phyloP scores from a whole-genome alignment of 208 protist species.

The Leishmania amazonensis region DNA sequence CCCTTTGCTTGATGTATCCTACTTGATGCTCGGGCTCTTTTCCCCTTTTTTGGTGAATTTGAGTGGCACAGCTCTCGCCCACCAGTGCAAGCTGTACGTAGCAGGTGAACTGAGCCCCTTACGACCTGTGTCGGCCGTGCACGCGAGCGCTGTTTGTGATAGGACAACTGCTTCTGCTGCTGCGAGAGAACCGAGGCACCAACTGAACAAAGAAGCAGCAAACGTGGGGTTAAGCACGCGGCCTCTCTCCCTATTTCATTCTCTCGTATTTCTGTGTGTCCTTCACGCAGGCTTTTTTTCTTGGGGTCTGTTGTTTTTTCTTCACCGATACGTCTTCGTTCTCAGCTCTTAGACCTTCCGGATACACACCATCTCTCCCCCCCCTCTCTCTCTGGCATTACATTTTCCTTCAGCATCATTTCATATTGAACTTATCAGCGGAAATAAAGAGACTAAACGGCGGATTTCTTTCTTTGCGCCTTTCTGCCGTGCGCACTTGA shows the following conservation, averaged over 20 bases:
- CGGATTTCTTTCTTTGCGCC: background rate
- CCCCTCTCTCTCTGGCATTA: background rate
- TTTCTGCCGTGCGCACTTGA: background rate
- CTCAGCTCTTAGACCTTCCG: background rate
- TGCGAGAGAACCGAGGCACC: background rate
- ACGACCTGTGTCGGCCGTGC: background rate
- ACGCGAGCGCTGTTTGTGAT: background rate
- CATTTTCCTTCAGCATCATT: background rate
- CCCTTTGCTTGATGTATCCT: slow-evolving; percentile 1
- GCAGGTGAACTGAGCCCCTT: background rate
- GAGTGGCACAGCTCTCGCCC: background rate
- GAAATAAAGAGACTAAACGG: background rate
- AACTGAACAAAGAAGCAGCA: background rate
- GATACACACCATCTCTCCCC: background rate
- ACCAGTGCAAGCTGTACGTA: background rate
- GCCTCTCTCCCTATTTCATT: background rate
- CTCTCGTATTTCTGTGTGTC: background rate
- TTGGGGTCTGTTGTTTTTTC: background rate
- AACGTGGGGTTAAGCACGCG: background rate
- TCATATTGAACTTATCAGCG: background rate
- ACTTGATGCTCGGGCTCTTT: background rate
- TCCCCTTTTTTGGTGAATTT: background rate
- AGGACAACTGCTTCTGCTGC: background rate
- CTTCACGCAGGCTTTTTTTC: slow-evolving; percentile 3
- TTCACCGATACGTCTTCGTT: background rate